Evolutionary conservation across 805 yeast species (phyloP).

Genomic region (Candida arabinofermentans): DNA sequence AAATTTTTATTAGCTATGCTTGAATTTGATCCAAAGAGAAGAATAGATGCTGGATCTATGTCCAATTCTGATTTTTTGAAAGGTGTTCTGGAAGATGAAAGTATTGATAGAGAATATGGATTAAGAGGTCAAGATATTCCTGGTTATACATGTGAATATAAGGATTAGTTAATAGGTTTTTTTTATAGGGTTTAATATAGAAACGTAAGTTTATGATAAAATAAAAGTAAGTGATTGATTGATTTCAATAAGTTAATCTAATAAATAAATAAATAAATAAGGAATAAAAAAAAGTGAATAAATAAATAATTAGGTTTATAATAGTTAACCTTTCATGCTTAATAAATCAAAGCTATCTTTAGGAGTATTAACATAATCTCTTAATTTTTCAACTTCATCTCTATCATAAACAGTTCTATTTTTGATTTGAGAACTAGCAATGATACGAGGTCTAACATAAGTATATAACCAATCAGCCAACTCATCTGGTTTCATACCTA

Average conservation of each 20-base stretch:
- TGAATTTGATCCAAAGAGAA: slow-evolving; percentile 41
- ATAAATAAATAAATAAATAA: background rate
- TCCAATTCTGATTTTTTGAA: slow-evolving; percentile 52
- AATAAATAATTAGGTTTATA: background rate
- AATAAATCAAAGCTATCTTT: slow-evolving; percentile 30
- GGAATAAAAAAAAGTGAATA: slow-evolving; percentile 1
- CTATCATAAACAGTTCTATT: slow-evolving; percentile 36
- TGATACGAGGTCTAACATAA: slow-evolving; percentile 37
- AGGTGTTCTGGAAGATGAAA: slow-evolving; percentile 22
- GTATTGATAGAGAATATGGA: slow-evolving; percentile 26
- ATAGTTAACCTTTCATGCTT: slow-evolving; percentile 21
- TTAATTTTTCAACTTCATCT: slow-evolving; percentile 33
- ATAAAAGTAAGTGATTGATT: background rate
- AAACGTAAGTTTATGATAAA: no score
- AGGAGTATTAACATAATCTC: slow-evolving; percentile 35
- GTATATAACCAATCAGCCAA: slow-evolving; percentile 46
- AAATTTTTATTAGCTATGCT: slow-evolving; percentile 51
- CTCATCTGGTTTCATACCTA: slow-evolving; percentile 60
- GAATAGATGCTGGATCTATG: slow-evolving; percentile 54
- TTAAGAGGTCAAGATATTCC: slow-evolving; percentile 30
- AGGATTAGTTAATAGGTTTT: no score
- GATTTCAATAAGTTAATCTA: no score
- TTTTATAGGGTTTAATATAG: no score
- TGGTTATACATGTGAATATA: slow-evolving; percentile 26
- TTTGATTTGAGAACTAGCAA: slow-evolving; percentile 31